Conservation (phyloP, 148 eudicot species). For the Selenicereus undatus region DNA sequence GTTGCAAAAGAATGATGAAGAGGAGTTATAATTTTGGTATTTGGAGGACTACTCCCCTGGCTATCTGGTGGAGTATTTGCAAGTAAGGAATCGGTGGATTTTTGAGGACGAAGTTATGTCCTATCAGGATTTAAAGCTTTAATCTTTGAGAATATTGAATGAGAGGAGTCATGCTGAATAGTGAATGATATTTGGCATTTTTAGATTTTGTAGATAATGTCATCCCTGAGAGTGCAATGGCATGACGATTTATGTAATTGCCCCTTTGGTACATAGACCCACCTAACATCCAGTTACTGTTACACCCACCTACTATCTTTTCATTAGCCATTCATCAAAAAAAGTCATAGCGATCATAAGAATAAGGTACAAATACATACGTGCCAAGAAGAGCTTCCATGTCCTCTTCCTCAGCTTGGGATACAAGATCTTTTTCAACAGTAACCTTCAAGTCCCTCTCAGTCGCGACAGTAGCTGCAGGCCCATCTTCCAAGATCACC, state of each 20-base stretch:
- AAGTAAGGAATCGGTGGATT: background rate
- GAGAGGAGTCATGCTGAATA: background rate
- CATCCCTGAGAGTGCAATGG: background rate
- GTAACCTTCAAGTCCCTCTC: conserved; percentile 73
- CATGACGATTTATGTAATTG: background rate
- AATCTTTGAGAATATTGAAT: background rate
- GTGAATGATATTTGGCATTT: no score
- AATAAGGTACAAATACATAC: conserved; percentile 47
- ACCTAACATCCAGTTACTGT: background rate
- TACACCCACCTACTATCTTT: no score
- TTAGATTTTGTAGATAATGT: background rate
- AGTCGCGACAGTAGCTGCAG: conserved; percentile 37
- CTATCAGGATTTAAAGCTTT: background rate
- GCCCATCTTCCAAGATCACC: conserved; percentile 59
- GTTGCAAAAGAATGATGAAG: background rate
- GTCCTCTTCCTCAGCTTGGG: conserved; percentile 96
- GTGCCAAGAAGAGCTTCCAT: conserved; percentile 99
- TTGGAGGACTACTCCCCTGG: background rate
- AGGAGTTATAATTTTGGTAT: background rate
- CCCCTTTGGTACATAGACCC: background rate
- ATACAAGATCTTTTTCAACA: conserved; percentile 90
- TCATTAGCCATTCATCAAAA: background rate
- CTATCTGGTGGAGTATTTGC: background rate
- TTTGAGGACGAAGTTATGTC: background rate
- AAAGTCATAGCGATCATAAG: background rate